Base-by-base conservation (phyloP, 257 asterid species). In the Nyctanthes arbortristis region DNA sequence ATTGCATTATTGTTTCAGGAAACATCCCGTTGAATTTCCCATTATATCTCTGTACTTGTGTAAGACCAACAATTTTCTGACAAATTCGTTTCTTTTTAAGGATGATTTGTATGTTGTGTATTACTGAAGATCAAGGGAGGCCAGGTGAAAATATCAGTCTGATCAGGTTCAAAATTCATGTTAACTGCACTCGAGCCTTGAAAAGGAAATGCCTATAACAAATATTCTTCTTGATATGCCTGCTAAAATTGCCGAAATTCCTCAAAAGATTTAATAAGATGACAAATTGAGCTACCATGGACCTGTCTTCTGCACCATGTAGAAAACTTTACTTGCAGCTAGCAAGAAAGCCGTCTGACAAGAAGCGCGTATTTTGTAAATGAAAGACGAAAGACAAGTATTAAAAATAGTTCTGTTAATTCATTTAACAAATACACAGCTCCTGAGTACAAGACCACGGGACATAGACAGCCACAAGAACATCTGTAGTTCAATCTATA, bases 401-500 rank as follows among this genome's bases (percentile, higher is more conserved):
- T 28, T 18, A 58, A 25, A 43, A 37, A 14, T 10, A 35, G 56
- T 57, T 55, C 22, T 5, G 52, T 16, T 39, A 62, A 54, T 61
- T 70, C 28, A 72, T 49, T 35, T 57, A 62, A 70, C 29, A 65
- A 47, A 68, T 78, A 67, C 76, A 63, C 27, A 57, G 39, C 60
- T 57, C 61, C 59, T 52, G 47, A 1, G 66, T 66, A 73, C 70
- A 69, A 59, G 60, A 62, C 75, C 47, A 71, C 29, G 45, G 34
- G 37, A 61, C 47, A 39, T 31, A 49, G 31, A 31, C 32, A 57
- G 62, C 34, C 63, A 56, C 18, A 69, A 32, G 71, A 62, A 34
- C n/a, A n/a, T n/a, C 25, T 32, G 37, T 29, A 36, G 25, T 75
- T 63, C 78, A 67, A 65, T 61, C 70, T 61, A 54, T 72, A 75